Base-by-base conservation (phyloP, 208 protist species). In the Naegleria fowleri region DNA sequence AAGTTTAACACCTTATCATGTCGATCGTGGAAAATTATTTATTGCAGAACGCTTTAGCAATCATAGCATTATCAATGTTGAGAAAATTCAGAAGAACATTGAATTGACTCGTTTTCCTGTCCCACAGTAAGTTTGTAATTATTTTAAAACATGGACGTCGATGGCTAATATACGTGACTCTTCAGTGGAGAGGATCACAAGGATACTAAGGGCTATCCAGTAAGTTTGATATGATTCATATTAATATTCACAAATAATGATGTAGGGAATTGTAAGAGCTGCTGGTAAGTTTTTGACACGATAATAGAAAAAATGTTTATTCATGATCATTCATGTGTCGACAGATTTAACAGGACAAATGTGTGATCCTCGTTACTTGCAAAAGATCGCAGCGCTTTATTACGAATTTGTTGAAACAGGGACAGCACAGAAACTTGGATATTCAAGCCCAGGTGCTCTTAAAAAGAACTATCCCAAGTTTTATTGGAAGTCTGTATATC, bases 391-490 rank as follows among this genome's bases (percentile, higher is more conserved):
- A n/a, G 58, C 48, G 38, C 29, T 91, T 5, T 91, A 75, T 43
- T 86, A 87, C 75, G 89, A 91, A 91, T 91, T 91, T 83, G 48
- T 41, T 67, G 89, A 91, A 43, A 91, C 89, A 22, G 89, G 89
- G 19, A 19, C 19, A 0, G n/a, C 13, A 38, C 0, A 39, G 38
- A 86, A n/a, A 48, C 19, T 90, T n/a, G 88, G 88, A 38, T 91
- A 83, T 11, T 41, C 9, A 0, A 43, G 5, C 11, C 89, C 89
- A 19, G 89, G 55, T 36, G 89, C 75, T 87, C 25, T 91, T 0
- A 36, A n/a, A 43, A 88, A 36, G 0, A 16, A 38, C 22, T 91
- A 91, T 43, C 89, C 89, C 39, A 83, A 11, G 25, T 91, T 91
- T 40, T 91, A 75, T 41, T 91, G 89, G 89, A 91, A 83, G n/a